phyloP scores from a whole-genome alignment of 768 basidiomycete species.

The Tricholoma terreum region DNA sequence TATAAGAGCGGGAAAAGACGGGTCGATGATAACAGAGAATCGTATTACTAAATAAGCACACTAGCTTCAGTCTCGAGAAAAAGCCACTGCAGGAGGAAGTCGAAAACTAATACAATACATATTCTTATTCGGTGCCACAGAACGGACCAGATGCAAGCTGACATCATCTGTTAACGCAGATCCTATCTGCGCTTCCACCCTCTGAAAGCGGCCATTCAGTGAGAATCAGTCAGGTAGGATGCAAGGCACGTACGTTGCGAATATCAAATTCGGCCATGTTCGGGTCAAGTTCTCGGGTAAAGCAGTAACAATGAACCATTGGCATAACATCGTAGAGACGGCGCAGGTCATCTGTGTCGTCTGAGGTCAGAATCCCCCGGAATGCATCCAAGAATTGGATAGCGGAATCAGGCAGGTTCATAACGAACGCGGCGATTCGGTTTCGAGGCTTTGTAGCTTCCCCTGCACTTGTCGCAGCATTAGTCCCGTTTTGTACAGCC shows the following conservation, averaged over 20 bases:
- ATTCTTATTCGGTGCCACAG: slow-evolving; percentile 93
- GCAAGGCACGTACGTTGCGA: slow-evolving; percentile 53
- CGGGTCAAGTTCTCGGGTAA: slow-evolving; percentile 78
- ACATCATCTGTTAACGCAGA: slow-evolving; percentile 47
- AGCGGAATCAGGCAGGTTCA: slow-evolving; percentile 95
- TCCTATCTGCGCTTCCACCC: slow-evolving; percentile 68
- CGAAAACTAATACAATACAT: slow-evolving; percentile 97
- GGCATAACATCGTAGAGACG: slow-evolving; percentile 69
- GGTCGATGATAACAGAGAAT: neutral
- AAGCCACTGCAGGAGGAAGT: slow-evolving; percentile 37
- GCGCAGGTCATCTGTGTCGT: slow-evolving; percentile 33
- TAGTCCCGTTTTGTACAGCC: neutral
- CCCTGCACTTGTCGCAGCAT: neutral
- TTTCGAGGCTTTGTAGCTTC: slow-evolving; percentile 34
- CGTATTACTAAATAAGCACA: neutral
- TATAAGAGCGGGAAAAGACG: no score
- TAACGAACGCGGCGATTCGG: slow-evolving; percentile 84
- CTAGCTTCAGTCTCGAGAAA: slow-evolving; percentile 1
- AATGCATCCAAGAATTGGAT: slow-evolving; percentile 89
- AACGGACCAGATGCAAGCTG: slow-evolving; percentile 74
- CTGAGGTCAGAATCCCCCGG: slow-evolving; percentile 58
- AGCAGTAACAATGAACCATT: slow-evolving; percentile 94
- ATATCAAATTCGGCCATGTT: slow-evolving; percentile 76
- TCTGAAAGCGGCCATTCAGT: slow-evolving; percentile 39
- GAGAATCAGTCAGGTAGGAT: slow-evolving; percentile 2